These are phyloP conservation scores for Gigaspora rosea DNA, from an alignment of 192 early-diverging fungal genomes.

Conservation along the genomic window DNA sequence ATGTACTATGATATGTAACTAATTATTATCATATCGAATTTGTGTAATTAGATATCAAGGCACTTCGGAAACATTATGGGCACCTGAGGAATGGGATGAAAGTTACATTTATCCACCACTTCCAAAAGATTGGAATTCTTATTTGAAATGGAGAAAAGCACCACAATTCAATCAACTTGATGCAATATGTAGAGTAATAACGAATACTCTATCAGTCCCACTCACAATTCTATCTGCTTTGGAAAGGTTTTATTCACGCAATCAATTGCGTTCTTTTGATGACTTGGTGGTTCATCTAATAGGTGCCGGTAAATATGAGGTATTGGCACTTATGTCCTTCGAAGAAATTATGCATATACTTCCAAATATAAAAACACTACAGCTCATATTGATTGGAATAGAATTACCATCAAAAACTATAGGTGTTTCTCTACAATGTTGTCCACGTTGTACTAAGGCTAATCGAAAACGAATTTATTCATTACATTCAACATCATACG, in stretches of 20 bases:
- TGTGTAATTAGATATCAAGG: background rate
- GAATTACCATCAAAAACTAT: background rate
- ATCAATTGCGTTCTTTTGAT: constrained; percentile 13
- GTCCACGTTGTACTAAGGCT: constrained; percentile 21
- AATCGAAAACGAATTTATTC: constrained; percentile 13
- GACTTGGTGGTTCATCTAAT: constrained; percentile 25
- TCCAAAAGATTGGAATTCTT: constrained; percentile 24
- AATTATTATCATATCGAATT: background rate
- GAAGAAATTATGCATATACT: constrained; percentile 32
- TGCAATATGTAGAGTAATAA: background rate
- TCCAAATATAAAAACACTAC: constrained; percentile 12
- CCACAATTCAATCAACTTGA: background rate
- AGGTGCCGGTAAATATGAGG: constrained; percentile 23
- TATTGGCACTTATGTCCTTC: constrained; percentile 12
- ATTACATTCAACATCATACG: constrained; percentile 7
- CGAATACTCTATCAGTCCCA: constrained; percentile 20
- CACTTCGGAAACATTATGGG: constrained; percentile 14
- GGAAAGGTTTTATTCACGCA: constrained; percentile 11
- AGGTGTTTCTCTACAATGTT: constrained; percentile 12
- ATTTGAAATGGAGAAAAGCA: constrained; percentile 28
- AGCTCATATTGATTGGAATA: constrained; percentile 11
- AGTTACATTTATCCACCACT: constrained; percentile 18
- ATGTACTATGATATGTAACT: background rate
- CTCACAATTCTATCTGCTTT: constrained; percentile 26
- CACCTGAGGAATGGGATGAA: constrained; percentile 29